Base-by-base conservation (phyloP, 495 filamentous ascomycete genomes). In the Penicillium argentinense region DNA sequence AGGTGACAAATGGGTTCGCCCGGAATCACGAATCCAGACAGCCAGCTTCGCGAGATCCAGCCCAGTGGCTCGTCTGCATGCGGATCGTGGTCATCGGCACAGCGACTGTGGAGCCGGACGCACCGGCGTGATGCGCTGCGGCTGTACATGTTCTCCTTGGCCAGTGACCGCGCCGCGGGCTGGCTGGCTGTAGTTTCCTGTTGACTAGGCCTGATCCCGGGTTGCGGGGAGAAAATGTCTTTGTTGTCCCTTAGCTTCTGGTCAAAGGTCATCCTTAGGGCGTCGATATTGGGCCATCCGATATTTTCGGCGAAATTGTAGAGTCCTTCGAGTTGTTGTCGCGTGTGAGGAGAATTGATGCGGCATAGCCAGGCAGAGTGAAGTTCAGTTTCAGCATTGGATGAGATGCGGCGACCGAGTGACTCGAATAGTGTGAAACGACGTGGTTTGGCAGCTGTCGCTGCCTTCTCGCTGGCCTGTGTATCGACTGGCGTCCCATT, bases 21-120 rank as follows among this genome's bases (percentile, higher is more conserved):
- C 0, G 89, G 89, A 21, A 93, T 66, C 28, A 93, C 80, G 18
- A 95, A 71, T 5, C 88, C 89, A 4, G 86, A 87, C 11, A 92
- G 69, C 67, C 86, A 93, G 23, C 81, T 86, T 47, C 86, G 82
- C 13, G 85, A 87, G 13, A 93, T 77, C 89, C 89, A 95, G n/a
- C 89, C 89, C 3, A 74, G 62, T 22, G 47, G 38, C 23, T 63
- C 50, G 2, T 27, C 26, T 4, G 33, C 30, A 28, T 60, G 46
- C 3, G 51, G 39, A 27, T 60, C 54, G 9, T 38, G 39, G 21
- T 56, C 42, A 27, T 51, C 32, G 12, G 39, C 25, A 14, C 30
- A 40, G 3, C 51, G 19, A 42, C 46, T 52, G 32, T 53, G 56
- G 6, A 71, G 64, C 18, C 58, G 37, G 11, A 73, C 34, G 26